Evolutionary conservation across 1,139 yeast species (phyloP).

Genomic region (Suhomyces guaymorum): DNA sequence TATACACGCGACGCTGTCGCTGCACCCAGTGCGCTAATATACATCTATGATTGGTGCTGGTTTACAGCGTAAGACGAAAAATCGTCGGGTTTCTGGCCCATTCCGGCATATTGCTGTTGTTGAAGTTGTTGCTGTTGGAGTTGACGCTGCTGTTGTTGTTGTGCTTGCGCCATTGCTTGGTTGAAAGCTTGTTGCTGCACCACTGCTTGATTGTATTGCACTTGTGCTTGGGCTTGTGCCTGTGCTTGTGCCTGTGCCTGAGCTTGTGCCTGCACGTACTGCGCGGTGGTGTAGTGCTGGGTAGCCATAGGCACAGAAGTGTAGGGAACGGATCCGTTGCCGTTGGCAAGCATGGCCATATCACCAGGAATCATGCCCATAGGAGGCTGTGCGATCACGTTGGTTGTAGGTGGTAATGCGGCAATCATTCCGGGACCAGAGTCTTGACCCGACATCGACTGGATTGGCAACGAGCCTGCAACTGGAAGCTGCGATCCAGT

Average conservation of each 20-base stretch:
- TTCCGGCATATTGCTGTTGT: constrained; percentile 17
- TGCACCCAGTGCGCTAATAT: constrained; percentile 9
- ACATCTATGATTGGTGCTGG: constrained; percentile 11
- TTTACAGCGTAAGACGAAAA: constrained; percentile 8
- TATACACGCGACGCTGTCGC: constrained; percentile 5
- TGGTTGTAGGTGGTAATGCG: constrained; percentile 11
- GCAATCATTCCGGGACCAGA: constrained; percentile 10
- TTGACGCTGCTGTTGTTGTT: constrained; percentile 17
- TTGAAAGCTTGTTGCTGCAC: constrained; percentile 20
- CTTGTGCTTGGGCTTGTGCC: constrained; percentile 13
- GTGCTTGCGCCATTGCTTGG: constrained; percentile 20
- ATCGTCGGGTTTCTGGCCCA: constrained; percentile 14
- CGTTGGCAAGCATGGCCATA: constrained; percentile 14
- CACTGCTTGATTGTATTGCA: constrained; percentile 17
- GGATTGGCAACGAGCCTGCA: constrained; percentile 5
- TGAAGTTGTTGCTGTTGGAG: constrained; percentile 12
- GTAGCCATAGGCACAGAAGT: constrained; percentile 12
- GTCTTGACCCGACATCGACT: constrained; percentile 5
- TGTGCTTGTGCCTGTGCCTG: no score
- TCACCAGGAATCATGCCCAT: constrained; percentile 17
- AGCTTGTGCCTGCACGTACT: constrained; percentile 14
- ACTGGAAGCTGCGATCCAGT: no score
- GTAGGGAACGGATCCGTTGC: constrained; percentile 9
- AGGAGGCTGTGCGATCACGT: constrained; percentile 12
- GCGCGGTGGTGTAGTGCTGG: constrained; percentile 12